Conservation (phyloP, 2,329 filamentous ascomycete genomes). For the Akanthomyces lecanii region DNA sequence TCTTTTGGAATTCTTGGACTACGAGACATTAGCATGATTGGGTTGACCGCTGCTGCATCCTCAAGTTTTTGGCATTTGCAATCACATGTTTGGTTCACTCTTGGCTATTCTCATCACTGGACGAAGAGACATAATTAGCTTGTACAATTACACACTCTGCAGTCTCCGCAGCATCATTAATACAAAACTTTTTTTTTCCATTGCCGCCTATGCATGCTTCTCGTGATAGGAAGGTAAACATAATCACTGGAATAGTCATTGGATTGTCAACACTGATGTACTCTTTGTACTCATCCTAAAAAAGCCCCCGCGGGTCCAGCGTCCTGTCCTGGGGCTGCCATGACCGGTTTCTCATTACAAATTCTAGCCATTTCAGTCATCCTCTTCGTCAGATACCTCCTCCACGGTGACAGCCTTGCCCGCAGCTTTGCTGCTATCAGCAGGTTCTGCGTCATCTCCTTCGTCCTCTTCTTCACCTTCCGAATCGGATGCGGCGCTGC, state of each 20-base stretch:
- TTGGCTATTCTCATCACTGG: no score
- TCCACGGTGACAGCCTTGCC: slow-evolving; percentile 45
- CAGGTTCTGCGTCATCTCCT: slow-evolving; percentile 14
- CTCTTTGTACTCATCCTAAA: not conserved
- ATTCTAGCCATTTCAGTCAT: slow-evolving; percentile 26
- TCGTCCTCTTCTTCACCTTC: slow-evolving; percentile 17
- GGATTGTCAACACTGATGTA: not conserved
- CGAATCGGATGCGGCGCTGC: slow-evolving; percentile 6
- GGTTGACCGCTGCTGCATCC: not conserved
- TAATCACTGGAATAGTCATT: not conserved
- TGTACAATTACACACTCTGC: not conserved
- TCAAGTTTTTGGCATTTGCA: no score
- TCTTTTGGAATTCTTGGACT: no score
- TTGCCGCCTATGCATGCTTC: not conserved
- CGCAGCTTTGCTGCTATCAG: slow-evolving; percentile 35
- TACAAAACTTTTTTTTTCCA: not conserved
- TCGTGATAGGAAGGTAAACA: not conserved
- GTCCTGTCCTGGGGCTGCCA: not conserved
- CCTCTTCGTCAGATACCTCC: slow-evolving; percentile 39
- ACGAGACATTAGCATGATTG: not conserved
- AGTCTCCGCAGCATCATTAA: not conserved
- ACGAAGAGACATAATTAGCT: not conserved
- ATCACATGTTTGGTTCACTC: no score
- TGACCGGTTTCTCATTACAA: not conserved
- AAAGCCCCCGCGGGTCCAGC: not conserved